Base-by-base conservation (phyloP, 2,329 filamentous ascomycete species). In the Colletotrichum sp. region DNA sequence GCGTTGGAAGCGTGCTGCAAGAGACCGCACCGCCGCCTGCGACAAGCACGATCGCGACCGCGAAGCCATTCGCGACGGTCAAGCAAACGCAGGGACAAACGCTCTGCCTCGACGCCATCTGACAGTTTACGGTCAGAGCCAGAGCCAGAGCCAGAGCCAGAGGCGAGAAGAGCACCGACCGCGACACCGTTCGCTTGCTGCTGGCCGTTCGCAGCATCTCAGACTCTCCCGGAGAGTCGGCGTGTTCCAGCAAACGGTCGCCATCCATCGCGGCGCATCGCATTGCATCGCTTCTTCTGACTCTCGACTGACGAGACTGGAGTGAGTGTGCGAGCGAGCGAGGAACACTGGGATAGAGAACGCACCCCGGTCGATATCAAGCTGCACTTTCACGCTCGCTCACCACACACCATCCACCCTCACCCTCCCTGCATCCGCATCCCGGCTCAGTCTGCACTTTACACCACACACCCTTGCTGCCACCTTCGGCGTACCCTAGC, bases 401-500 rank as follows among this genome's bases (percentile, higher is more conserved):
- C 28, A 65, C 64, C 57, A 52, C 57, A 72, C 55, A 64, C 68
- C 72, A 72, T 64, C 55, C 73, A 73, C 73, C 32, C 61, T 66
- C 60, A 68, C 73, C 61, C 70, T 69, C 74, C 74, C 74, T 76
- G 74, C 74, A 74, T 65, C 64, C 63, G 28, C 25, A 66, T 66
- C 63, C 61, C 34, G 32, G 61, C 9, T 19, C 16, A 44, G 32
- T 32, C 59, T 64, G 34, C 61, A 64, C 34, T 72, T 59, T 72
- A 72, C 61, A 74, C 64, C 72, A 61, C 71, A 69, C 74, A 76
- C 71, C 74, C 74, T 71, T 71, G 60, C 74, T 76, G 48, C 70
- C 59, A 74, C 73, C 69, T 75, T 76, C 74, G 74, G 74, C 66
- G 74, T 71, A 75, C 66, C 74, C 74, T 74, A 75, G 71, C 66